Base-by-base conservation (phyloP, 768 basidiomycete species). In the Naganishia vishniacii region DNA sequence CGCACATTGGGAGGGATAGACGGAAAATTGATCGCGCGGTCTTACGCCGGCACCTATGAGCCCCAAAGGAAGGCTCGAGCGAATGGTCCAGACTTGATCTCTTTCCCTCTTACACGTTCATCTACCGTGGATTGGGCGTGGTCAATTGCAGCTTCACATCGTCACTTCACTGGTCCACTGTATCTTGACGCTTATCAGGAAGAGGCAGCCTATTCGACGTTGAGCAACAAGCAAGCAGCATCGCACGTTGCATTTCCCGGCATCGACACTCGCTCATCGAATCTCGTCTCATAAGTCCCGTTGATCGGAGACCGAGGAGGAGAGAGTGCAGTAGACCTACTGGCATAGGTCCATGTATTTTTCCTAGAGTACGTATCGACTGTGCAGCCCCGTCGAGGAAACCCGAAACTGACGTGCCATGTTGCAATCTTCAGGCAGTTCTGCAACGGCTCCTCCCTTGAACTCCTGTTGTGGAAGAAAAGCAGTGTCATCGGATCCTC, bases 11-110 rank as follows among this genome's bases (percentile, higher is more conserved):
- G 42, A 12, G n/a, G 42, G 42, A 12, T 44, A n/a, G 18, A 6
- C 5, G 13, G 42, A 44, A 44, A 44, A 44, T 44, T 20, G 42
- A 12, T 44, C 7, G 34, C 42, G 42, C 42, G 42, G 7, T 20
- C 42, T 44, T 12, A 44, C 42, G 42, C n/a, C 42, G 42, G 42
- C 31, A n/a, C 32, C n/a, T n/a, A n/a, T n/a, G 49, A 51, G 31
- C 15, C 31, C n/a, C 31, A 51, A 40, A 56, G 53, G 53, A 56
- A 37, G 37, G 53, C 31, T 51, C 25, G 32, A 40, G 53, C 23
- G 53, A 40, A 56, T 56, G 18, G 37, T 37, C n/a, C 6, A 12
- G 1, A 1, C 18, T 56, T 25, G 53, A 25, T 41, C 29, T 31
- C 49, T 18, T 51, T 13, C 32, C 18, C 20, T 56, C 53, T 32